Evolutionary conservation across 2,329 filamentous ascomycete genomes (phyloP).

Genomic region (Pseudocercospora fuligena): DNA sequence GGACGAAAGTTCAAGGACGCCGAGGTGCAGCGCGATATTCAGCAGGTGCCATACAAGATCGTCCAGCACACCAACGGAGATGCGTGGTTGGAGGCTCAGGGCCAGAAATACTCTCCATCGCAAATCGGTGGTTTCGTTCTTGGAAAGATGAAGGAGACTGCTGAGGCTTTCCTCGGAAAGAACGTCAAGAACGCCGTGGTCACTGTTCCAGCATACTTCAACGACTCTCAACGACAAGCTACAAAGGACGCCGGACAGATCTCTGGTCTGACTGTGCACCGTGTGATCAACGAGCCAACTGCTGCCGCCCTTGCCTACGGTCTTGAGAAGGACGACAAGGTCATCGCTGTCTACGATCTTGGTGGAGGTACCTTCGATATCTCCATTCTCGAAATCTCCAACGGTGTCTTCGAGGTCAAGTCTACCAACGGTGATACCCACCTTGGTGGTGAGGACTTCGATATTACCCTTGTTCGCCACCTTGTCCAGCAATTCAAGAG

Average conservation of each 20-base stretch:
- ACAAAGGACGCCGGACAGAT: slow-evolving; percentile 99
- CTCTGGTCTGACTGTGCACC: slow-evolving; percentile 91
- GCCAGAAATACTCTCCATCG: slow-evolving; percentile 96
- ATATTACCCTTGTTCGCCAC: slow-evolving; percentile 91
- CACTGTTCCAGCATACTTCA: slow-evolving; percentile 97
- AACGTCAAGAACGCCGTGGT: slow-evolving; percentile 94
- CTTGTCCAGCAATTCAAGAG: slow-evolving; percentile 96
- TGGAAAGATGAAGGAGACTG: slow-evolving; percentile 99
- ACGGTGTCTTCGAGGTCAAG: slow-evolving; percentile 98
- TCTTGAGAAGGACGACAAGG: slow-evolving; percentile 90
- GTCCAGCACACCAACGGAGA: slow-evolving; percentile 96
- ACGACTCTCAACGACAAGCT: slow-evolving; percentile 95
- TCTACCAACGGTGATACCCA: slow-evolving; percentile 99
- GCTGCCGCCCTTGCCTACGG: slow-evolving; percentile 95
- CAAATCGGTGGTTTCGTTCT: slow-evolving; percentile 96
- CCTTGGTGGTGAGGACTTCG: slow-evolving; percentile 97
- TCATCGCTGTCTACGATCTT: slow-evolving; percentile 96
- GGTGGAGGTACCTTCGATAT: slow-evolving; percentile 99
- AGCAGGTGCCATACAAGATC: slow-evolving; percentile 98
- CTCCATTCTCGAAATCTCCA: slow-evolving; percentile 95
- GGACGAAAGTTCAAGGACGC: slow-evolving; percentile 93
- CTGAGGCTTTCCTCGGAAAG: slow-evolving; percentile 89
- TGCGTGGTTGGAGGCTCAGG: slow-evolving; percentile 92
- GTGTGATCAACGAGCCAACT: slow-evolving; percentile 97
- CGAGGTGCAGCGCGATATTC: slow-evolving; percentile 95